Conservation (phyloP, 2,329 filamentous ascomycete genomes). For the Tolypocladium paradoxum region DNA sequence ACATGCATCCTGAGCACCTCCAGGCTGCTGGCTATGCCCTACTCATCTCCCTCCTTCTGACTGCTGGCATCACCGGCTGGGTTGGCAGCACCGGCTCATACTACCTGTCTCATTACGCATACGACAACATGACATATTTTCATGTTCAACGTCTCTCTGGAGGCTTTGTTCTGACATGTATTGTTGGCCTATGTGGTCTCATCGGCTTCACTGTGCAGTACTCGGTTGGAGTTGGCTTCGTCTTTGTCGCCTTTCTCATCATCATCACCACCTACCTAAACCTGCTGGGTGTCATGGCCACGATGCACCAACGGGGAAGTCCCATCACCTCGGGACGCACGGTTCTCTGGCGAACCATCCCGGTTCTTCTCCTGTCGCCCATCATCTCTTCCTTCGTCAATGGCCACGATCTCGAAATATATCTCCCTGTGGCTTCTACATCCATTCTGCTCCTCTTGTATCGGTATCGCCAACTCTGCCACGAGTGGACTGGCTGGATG, state of each 20-base stretch:
- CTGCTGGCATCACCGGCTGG: constrained; percentile 52
- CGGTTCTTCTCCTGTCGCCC: constrained; percentile 45
- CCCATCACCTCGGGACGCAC: constrained; percentile 45
- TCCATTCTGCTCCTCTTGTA: constrained; percentile 41
- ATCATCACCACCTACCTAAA: constrained; percentile 48
- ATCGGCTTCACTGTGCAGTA: constrained; percentile 34
- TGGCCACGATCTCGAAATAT: constrained; percentile 43
- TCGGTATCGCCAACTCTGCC: constrained; percentile 40
- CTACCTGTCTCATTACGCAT: constrained; percentile 35
- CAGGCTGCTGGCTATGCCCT: constrained; percentile 44
- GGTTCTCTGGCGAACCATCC: constrained; percentile 42
- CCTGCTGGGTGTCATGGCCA: constrained; percentile 41
- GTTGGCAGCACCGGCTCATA: constrained; percentile 52
- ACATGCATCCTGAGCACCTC: constrained; percentile 39
- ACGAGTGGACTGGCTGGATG: constrained; percentile 50
- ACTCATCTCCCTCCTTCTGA: constrained; percentile 47
- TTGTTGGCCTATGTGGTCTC: constrained; percentile 34
- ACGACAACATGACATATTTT: constrained; percentile 30
- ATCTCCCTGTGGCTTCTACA: constrained; percentile 40
- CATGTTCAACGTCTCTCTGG: constrained; percentile 33
- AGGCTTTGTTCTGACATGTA: constrained; percentile 29
- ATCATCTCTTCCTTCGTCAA: constrained; percentile 41
- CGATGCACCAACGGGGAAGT: constrained; percentile 42
- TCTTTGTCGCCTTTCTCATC: constrained; percentile 50
- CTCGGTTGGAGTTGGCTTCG: constrained; percentile 32